Evolutionary conservation across 176 grass and related monocot species (phyloP).

Genomic region (Tuctoria greenei): DNA sequence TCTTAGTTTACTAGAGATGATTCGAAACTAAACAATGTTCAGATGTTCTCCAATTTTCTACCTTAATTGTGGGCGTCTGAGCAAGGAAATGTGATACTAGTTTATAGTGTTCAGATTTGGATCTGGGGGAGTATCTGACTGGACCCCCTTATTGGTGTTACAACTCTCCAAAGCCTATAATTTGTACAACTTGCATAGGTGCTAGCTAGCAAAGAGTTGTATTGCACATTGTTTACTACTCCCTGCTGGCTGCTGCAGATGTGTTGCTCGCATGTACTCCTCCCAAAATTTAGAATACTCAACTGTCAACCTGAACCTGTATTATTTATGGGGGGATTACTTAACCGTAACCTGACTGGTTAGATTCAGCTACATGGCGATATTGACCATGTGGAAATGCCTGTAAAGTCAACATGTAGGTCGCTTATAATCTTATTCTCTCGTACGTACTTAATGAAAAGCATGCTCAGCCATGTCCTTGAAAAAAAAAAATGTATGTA

Average conservation of each 20-base stretch:
- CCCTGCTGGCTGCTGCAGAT: too few species aligned
- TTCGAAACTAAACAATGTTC: conserved; percentile 28
- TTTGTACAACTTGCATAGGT: conserved; percentile 37
- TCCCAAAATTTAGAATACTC: neutral
- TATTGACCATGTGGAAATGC: neutral
- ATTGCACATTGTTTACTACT: conserved; percentile 24
- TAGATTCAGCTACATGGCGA: neutral
- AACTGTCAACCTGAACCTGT: neutral
- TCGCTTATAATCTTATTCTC: too few species aligned
- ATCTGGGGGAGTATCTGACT: conserved; percentile 45
- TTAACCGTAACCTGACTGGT: neutral
- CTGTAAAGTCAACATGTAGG: neutral
- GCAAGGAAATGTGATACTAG: conserved; percentile 20
- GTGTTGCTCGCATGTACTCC: neutral
- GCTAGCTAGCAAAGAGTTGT: conserved; percentile 50
- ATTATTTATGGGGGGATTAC: neutral
- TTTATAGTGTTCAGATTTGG: conserved; percentile 47
- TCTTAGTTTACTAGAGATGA: conserved; percentile 17
- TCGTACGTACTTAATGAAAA: too few species aligned
- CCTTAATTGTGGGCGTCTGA: conserved; percentile 3
- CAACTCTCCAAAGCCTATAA: conserved; percentile 14
- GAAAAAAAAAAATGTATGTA: neutral
- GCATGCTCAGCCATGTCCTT: too few species aligned
- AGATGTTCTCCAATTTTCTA: conserved; percentile 24
- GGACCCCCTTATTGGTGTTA: conserved; percentile 18